Base-by-base conservation (phyloP, 2,329 filamentous ascomycete genomes). In the Cercospora citrullina region DNA sequence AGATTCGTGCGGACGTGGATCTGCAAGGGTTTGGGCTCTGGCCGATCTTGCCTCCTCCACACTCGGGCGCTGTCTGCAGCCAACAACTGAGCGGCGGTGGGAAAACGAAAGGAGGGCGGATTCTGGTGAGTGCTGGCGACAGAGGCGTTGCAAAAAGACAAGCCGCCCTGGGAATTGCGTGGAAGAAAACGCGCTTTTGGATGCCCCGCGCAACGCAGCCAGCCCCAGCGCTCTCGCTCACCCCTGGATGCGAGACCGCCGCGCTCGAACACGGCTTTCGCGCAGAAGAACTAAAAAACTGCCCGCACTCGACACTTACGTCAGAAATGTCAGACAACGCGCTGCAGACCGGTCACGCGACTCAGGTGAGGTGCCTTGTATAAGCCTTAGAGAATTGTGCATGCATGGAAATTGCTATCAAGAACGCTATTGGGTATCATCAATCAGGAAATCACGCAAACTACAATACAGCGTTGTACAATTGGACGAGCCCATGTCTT, bases 1-100 rank as follows among this genome's bases (percentile, higher is more conserved):
- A 53, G 59, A 59, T 59, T 59, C 55, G 28, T 59, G 55, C 23
- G 55, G 59, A 61, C 59, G 59, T 55, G 39, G 21, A 28, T 42
- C 30, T 60, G 57, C 57, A 60, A 39, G 57, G 57, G 57, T 33
- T 60, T 30, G 48, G 48, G 48, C 48, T 53, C 48, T 53, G 48
- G 48, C 48, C 48, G 48, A 53, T 53, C 21, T 26, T 23, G 9
- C 21, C 21, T 18, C 42, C 42, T 48, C 9, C 45, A 21, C 21
- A 14, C 45, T 14, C 6, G 21, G 30, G 58, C 33, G 23, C 31
- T 33, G 26, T 21, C 58, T 28, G 36, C 58, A 26, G 23, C 58
- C 33, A 60, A 60, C 57, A 21, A n/a, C 57, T 6, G 48, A 16
- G 48, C 42, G 9, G 42, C 42, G 21, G 10, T 16, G 48, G 48